Evolutionary conservation across 106 monocot species (phyloP), one percentile per base, ranked within the genome.

Genomic region (Amphibolis antarctica): DNA sequence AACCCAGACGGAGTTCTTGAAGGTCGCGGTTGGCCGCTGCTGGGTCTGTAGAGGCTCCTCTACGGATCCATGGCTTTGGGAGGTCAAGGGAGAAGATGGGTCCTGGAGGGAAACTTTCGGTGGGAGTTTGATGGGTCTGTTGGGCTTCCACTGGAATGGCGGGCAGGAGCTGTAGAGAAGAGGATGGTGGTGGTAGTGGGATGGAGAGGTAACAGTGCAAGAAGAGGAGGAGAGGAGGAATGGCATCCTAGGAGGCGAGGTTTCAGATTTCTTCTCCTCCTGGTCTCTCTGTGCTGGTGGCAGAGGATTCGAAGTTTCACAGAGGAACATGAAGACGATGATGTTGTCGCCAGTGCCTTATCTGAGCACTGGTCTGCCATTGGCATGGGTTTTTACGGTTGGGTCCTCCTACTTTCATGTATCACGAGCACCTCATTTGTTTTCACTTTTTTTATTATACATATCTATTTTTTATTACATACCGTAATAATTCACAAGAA

Each of bases 1-100:
- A 42, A 87, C 55, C 87, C 92, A 92, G 36, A 85, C 52, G 49
- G 86, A 77, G 72, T 77, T 87, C 59, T 70, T 83, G 59, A 60
- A 53, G 10, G 29, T 10, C 46, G 27, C 21, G 3, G 61, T 1
- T 12, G 44, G 47, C 36, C 30, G 12, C 10, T 12, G 24, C 24
- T 36, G 22, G 42, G 43, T 22, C 10, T 60, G 30, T 14, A 25
- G 1, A 29, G 64, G 30, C 14, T 53, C 19, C 26, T 58, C 58
- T 43, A 6, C 49, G 47, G 77, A n/a, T n/a, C n/a, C n/a, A 59
- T 24, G 74, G 53, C 14, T 28, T 64, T 23, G 62, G 13, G n/a
- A n/a, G 19, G 53, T 28, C 55, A 54, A 19, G 28, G 53, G 36
- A 47, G 63, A 27, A 11, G 42, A 15, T 24, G 75, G 60, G 56